Conservation (phyloP, 1,284 basidiomycete species). For the Mycena citricolor region DNA sequence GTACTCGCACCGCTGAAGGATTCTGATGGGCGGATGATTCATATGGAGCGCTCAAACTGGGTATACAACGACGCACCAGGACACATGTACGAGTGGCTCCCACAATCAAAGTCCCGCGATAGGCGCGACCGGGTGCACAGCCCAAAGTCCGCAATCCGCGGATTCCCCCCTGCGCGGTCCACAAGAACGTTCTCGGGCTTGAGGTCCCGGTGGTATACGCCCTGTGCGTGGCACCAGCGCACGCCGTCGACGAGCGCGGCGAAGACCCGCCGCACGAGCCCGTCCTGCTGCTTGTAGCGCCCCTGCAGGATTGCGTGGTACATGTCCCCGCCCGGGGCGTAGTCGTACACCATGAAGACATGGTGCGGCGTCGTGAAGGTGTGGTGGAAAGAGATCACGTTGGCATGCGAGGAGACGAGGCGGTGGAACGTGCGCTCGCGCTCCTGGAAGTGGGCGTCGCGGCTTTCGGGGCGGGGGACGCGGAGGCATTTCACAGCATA, state of each 20-base stretch:
- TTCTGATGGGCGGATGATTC: constrained; percentile 8
- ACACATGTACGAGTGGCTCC: constrained; percentile 63
- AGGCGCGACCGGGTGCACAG: constrained; percentile 58
- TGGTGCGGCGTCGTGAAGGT: constrained; percentile 50
- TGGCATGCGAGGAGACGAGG: constrained; percentile 58
- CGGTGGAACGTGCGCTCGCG: constrained; percentile 51
- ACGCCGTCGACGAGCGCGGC: constrained; percentile 63
- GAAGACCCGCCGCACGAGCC: constrained; percentile 51
- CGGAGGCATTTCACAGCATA: constrained; percentile 55
- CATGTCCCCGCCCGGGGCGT: constrained; percentile 46
- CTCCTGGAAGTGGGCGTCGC: constrained; percentile 21
- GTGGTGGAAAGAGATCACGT: constrained; percentile 67
- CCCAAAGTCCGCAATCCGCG: constrained; percentile 72
- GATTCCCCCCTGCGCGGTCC: constrained; percentile 39
- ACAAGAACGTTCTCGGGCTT: constrained; percentile 76
- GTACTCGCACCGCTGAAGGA: not conserved
- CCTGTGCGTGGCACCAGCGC: constrained; percentile 51
- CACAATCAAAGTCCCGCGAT: constrained; percentile 61
- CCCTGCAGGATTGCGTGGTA: constrained; percentile 23
- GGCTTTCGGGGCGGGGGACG: constrained; percentile 15
- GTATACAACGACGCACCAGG: constrained; percentile 41
- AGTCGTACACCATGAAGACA: constrained; percentile 43
- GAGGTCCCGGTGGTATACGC: constrained; percentile 71
- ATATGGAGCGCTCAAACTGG: constrained; percentile 8
- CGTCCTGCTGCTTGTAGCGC: not conserved